Base-by-base conservation (phyloP, 2,329 filamentous ascomycete species). In the Coniella lustricola region DNA sequence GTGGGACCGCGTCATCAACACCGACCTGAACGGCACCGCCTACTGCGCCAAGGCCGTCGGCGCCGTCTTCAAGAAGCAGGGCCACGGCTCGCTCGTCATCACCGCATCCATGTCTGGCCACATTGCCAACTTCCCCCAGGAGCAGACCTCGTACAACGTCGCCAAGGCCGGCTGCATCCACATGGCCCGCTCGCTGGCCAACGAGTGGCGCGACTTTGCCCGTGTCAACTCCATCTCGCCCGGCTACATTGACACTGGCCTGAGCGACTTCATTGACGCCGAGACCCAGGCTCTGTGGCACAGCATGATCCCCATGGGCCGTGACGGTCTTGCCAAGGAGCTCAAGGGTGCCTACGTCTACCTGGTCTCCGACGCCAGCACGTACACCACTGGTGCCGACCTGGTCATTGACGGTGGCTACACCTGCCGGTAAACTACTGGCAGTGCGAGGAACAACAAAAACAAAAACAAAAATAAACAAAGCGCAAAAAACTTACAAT, bases 71-170 rank as follows among this genome's bases (percentile, higher is more conserved):
- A 52, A 52, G 49, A 49, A 54, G 46, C 52, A 52, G 35, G 52
- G 52, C 36, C 40, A 75, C 21, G 85, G 86, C 18, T 85, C 81
- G 62, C 88, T 91, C 64, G 81, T 91, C 56, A 83, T 83, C 21
- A 91, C 87, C 7, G 83, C 87, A 1, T 85, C 81, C 50, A 90
- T 91, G 78, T 85, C 79, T 56, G 87, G 82, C 3, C 85, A 85
- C 61, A 84, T 90, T 57, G 84, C 82, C 62, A 90, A 90, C 62
- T 75, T 87, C 50, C 87, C 86, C 5, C 85, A 90, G 68, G 62
- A 82, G 56, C 86, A 90, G 68, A 74, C 82, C 5, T 79, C 82
- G 8, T 89, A 89, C 63, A 89, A 88, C 62, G 81, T 79, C 16
- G 81, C 81, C 54, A 89, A 88, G 67, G 80, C 83, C 1, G 85